Base-by-base conservation (phyloP, 495 filamentous ascomycete genomes). In the Podospora pseudoanserina region DNA sequence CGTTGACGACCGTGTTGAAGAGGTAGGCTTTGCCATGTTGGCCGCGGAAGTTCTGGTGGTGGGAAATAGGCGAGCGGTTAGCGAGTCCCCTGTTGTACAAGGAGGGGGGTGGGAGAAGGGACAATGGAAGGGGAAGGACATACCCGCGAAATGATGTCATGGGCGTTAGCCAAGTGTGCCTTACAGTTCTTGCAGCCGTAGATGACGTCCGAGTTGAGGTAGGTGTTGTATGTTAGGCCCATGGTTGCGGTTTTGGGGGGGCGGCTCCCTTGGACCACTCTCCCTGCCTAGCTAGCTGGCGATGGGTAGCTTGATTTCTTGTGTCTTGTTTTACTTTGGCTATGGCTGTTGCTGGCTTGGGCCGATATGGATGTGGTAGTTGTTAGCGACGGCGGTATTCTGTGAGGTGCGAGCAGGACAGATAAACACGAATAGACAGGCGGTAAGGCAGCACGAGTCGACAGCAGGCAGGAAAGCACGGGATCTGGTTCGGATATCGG, bases 11-110 rank as follows among this genome's bases (percentile, higher is more conserved):
- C 64, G 73, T 88, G 79, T 92, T 90, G 87, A 99, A 99, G 70
- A 99, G 91, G 81, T 92, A 99, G 59, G 95, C 95, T 82, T 99
- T 99, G 71, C 95, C 95, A 74, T 98, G 96, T 77, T 97, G 94
- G 76, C 95, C 95, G 67, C 95, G 93, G 86, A 99, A 99, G 79
- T 94, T 97, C 95, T 99, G 67, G 63, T 19, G 26, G 64, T 58
- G 27, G 23, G 23, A 23, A 23, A 23, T 2, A 23, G 53, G 54
- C 27, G 64, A n/a, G n/a, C 4, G 3, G 3, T 19, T 9, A 19
- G 39, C 39, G 39, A 49, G 39, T 4, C 30, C 30, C 30, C 39
- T 11, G 39, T 49, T 5, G 13, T 49, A 49, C 5, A 5, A 18
- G 62, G 64, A 32, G 23, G 30, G 19, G 19, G 60, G 26, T 1